phyloP scores from a whole-genome alignment of 257 asterid genomes.

The Primulina tabacum region DNA sequence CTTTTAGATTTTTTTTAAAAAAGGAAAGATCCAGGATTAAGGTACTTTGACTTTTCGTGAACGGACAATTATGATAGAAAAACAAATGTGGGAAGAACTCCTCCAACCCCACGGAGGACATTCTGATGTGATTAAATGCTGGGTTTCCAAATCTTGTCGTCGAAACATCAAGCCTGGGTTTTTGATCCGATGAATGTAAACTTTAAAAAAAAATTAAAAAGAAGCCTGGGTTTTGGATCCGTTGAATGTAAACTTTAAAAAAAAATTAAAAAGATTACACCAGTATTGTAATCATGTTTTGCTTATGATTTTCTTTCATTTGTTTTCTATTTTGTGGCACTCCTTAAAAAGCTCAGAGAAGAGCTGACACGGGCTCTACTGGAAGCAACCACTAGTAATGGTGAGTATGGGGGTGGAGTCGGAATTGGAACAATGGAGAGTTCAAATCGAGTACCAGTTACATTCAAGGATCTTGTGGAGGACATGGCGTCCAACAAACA shows the following conservation, averaged over 20 bases:
- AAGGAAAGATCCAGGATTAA: neutral
- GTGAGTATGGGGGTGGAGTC: conserved; percentile 27
- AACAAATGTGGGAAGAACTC: neutral
- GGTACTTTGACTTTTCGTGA: neutral
- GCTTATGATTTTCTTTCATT: conserved; percentile 23
- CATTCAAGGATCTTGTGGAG: conserved; percentile 74
- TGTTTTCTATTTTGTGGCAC: conserved; percentile 19
- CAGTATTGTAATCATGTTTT: conserved; percentile 16
- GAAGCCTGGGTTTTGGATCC: neutral
- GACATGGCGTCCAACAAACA: conserved; percentile 63
- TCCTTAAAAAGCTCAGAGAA: conserved; percentile 81
- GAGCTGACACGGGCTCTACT: conserved; percentile 75
- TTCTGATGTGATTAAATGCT: neutral
- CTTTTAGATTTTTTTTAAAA: neutral
- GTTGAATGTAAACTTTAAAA: conserved; percentile 1
- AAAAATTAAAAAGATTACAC: conserved; percentile 5
- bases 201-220: conserved; percentile 17
- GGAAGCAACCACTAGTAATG: conserved; percentile 47
- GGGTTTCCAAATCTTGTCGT: neutral
- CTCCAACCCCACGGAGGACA: neutral
- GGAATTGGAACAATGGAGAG: conserved; percentile 34
- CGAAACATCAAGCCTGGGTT: neutral
- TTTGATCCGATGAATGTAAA: neutral
- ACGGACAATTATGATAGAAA: neutral
- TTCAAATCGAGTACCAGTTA: conserved; percentile 37